Evolutionary conservation across 1,139 yeast species (phyloP), one percentile per base, ranked within the genome.

Genomic region (Schizosaccharomyces versatilis): DNA sequence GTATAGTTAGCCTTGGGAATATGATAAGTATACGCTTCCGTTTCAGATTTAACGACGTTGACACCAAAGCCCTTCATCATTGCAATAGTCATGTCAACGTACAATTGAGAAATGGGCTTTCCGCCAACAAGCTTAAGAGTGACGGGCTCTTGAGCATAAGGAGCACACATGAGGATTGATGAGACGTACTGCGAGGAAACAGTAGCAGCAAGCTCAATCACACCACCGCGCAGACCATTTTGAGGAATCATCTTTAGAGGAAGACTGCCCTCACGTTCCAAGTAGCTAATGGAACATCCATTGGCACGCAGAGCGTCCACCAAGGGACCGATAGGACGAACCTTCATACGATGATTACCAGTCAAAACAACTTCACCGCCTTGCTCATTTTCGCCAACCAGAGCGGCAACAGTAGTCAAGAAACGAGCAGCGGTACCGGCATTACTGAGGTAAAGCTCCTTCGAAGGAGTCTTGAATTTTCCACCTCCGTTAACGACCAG

Each of bases 381-480:
- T 8, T 66, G 64, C n/a, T 70, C 66, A 2, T 78, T 66, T 3
- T 64, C 58, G 55, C 73, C 70, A 6, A 84, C 95, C 57, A 90
- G 72, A 19, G 95, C 76, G 12, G 95, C 95, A 41, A 90, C 88
- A 1, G 95, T 78, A 2, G 97, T 84, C 63, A 90, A 74, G 67
- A 90, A 93, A 63, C 99, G 77, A 7, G 96, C 84, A 6, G 98
- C 97, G 52, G 99, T 90, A 61, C 99, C 99, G 1, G 99, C 98
- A 66, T 90, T 90, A 57, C 98, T 98, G 59, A 90, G 75, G 67
- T 85, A 90, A 56, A 93, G 72, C 60, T 79, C 83, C 44, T 73
- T 71, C 32, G 73, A 72, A 47, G 83, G 77, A 2, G 84, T 77
- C 52, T 73, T 63, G 59, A 84, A 69, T 41, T 74, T 68, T 53